These are phyloP conservation scores for Dendryphion nanum DNA, from an alignment of 2,329 filamentous ascomycete genomes.

Conservation along the genomic window DNA sequence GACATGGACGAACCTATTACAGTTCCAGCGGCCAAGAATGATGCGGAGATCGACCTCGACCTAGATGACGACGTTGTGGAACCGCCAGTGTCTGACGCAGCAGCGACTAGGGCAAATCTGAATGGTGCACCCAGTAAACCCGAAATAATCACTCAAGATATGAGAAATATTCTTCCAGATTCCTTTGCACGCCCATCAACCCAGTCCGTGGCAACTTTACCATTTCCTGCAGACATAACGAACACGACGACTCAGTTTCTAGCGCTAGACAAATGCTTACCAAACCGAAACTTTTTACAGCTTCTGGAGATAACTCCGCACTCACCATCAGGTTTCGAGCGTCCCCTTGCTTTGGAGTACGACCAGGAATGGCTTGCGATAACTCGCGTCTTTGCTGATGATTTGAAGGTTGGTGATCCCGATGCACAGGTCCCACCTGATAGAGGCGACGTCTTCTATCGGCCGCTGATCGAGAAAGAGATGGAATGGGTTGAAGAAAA, in stretches of 20 bases:
- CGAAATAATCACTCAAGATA: constrained; percentile 55
- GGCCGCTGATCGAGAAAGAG: constrained; percentile 65
- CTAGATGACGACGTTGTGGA: constrained; percentile 15
- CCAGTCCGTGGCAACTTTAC: constrained; percentile 34
- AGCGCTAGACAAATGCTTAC: constrained; percentile 87
- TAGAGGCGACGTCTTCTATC: constrained; percentile 68
- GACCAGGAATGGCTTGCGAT: constrained; percentile 97
- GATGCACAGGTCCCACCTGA: constrained; percentile 56
- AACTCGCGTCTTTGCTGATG: constrained; percentile 72
- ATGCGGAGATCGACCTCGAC: constrained; percentile 43
- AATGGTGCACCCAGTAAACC: background rate
- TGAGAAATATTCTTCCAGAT: constrained; percentile 73
- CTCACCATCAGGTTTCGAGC: constrained; percentile 22
- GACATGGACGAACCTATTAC: constrained; percentile 23
- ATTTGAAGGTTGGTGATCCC: constrained; percentile 57
- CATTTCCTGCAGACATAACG: constrained; percentile 68
- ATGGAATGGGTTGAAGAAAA: constrained; percentile 79
- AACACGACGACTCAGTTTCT: constrained; percentile 83
- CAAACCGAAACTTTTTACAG: constrained; percentile 77
- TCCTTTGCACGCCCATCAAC: constrained; percentile 57
- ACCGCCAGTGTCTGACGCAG: constrained; percentile 5
- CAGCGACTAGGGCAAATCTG: background rate
- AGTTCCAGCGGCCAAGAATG: constrained; percentile 24
- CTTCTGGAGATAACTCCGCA: constrained; percentile 55
- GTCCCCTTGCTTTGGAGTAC: constrained; percentile 68